phyloP scores from a whole-genome alignment of 208 protist species.

The Leishmania braziliensis region DNA sequence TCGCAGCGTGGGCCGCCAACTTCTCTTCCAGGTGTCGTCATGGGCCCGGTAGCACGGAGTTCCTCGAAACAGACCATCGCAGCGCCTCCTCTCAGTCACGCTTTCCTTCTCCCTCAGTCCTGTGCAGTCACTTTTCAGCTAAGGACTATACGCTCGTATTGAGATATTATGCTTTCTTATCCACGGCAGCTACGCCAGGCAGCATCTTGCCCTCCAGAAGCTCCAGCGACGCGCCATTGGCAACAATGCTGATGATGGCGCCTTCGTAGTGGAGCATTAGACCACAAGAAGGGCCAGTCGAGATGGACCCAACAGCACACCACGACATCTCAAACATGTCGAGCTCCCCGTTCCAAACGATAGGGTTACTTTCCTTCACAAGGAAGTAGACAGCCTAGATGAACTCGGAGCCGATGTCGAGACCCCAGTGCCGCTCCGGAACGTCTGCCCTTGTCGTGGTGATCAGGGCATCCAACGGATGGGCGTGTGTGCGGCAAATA shows the following conservation, averaged over 20 bases:
- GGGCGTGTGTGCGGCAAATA: slow-evolving; percentile 92
- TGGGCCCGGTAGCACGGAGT: no score
- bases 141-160: no score
- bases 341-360: slow-evolving; percentile 97
- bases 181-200: slow-evolving; percentile 89
- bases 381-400: slow-evolving; percentile 58
- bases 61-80: no score
- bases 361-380: slow-evolving; percentile 87
- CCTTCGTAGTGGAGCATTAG: slow-evolving; percentile 12
- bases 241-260: slow-evolving; percentile 86
- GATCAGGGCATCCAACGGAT: slow-evolving; percentile 50
- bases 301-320: slow-evolving; percentile 91
- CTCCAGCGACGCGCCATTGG: slow-evolving; percentile 95
- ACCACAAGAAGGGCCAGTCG: slow-evolving; percentile 58
- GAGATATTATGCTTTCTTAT: slow-evolving; percentile 52
- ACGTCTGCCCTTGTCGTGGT: slow-evolving; percentile 70
- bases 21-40: no score
- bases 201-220: slow-evolving; percentile 97
- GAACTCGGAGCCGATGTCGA: slow-evolving; percentile 94
- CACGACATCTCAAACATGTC: slow-evolving; percentile 97
- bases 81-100: no score
- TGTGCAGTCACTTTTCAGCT: not conserved
- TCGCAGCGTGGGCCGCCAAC: no score
- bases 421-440: slow-evolving; percentile 87
- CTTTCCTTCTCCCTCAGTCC: not conserved